Evolutionary conservation across 345 rosid genomes (phyloP).

Genomic region (Eucalyptus melliodora): DNA sequence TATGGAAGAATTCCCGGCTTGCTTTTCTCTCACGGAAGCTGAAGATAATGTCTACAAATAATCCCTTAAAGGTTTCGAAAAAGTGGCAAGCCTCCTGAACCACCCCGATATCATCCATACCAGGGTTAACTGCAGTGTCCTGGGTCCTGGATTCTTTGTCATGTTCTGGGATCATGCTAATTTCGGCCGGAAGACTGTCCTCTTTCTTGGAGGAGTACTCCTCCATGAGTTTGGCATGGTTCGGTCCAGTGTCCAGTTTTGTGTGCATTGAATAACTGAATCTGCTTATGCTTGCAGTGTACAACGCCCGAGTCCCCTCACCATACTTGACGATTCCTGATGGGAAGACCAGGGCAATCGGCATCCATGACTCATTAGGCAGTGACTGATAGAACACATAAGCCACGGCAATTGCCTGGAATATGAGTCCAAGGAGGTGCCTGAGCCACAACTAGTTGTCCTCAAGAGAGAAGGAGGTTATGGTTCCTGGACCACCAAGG

Average conservation of each 20-base stretch:
- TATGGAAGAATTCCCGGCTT: background rate
- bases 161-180: background rate
- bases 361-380: background rate
- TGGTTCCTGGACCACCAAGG: background rate
- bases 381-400: background rate
- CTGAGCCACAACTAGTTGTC: background rate
- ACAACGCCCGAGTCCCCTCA: slow-evolving; percentile 21
- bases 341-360: background rate
- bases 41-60: background rate
- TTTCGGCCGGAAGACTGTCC: slow-evolving; percentile 10
- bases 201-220: slow-evolving; percentile 35
- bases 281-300: background rate
- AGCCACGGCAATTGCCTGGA: background rate
- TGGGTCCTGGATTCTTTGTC: slow-evolving; percentile 7
- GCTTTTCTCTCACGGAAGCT: background rate
- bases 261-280: slow-evolving; percentile 35
- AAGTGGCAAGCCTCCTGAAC: background rate
- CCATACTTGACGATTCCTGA: slow-evolving; percentile 18
- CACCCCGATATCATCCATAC: background rate
- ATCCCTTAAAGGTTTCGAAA: background rate
- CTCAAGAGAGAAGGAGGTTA: background rate
- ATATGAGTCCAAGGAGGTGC: background rate
- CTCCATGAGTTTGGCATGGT: slow-evolving; percentile 50
- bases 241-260: slow-evolving; percentile 48
- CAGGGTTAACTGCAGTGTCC: slow-evolving; percentile 14